A percentile compares a stretch with the other conserved stretches of the same genome.
These are phyloP conservation scores for Ophiocordyceps sinensis DNA, from an alignment of 2,329 filamentous ascomycete genomes.

Conservation along the genomic window DNA sequence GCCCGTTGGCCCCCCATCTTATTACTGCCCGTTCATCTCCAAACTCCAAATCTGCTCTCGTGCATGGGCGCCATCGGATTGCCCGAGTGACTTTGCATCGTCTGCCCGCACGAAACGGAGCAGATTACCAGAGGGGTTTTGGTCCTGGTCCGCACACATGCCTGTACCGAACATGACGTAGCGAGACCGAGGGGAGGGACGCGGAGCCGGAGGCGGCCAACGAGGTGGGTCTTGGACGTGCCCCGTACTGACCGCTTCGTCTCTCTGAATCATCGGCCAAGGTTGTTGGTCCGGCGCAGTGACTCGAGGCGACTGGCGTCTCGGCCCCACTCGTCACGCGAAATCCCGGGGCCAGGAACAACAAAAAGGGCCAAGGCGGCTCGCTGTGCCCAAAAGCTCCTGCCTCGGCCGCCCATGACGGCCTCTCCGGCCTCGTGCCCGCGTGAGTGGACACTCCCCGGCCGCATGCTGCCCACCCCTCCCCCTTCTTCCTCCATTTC, in stretches of 20 bases:
- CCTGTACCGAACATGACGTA: too few species aligned
- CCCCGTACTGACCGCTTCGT: background rate
- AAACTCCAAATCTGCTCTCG: background rate
- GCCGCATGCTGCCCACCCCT: background rate
- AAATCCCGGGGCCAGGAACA: constrained; percentile 1
- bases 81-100: too few species aligned
- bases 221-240: background rate
- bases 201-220: background rate
- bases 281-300: background rate
- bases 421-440: background rate
- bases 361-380: background rate
- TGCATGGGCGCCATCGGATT: background rate
- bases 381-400: background rate
- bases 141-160: too few species aligned
- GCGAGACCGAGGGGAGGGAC: background rate
- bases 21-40: background rate
- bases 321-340: constrained; percentile 1
- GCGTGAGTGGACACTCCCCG: background rate
- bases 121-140: too few species aligned
- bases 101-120: too few species aligned
- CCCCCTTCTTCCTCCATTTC: background rate
- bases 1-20: background rate
- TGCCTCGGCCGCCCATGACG: background rate
- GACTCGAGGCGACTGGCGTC: background rate
- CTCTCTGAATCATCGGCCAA: background rate